Base-by-base conservation (phyloP, 2,329 filamentous ascomycete genomes). In the Aspergillus fructus region DNA sequence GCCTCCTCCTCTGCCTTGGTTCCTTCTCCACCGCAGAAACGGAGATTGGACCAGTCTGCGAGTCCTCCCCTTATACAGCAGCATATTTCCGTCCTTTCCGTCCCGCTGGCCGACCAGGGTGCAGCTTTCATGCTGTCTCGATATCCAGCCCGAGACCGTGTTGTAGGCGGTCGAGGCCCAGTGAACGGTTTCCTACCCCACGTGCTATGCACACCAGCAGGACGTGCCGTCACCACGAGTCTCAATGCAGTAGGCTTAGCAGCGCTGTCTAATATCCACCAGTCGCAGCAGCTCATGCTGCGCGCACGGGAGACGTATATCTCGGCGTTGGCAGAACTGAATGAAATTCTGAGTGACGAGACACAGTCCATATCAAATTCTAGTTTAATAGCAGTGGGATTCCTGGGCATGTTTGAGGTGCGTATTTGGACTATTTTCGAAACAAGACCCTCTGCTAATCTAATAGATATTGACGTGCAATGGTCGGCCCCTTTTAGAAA, bases 361-460 rank as follows among this genome's bases (percentile, higher is more conserved):
- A 12, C 24, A 13, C 41, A 34, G 30, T 53, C 55, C 5, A 58
- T 37, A 8, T 60, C 58, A 1, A 40, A 60, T 37, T 41, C 58
- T 45, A 60, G 51, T 6, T 33, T 60, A 3, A 42, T 46, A 6
- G 52, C 55, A 9, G 58, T 60, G 48, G n/a, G 48, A 4, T 54
- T 60, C 17, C 41, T 60, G 21, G 40, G 58, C 12, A 39, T 58
- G 42, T 58, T 49, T 30, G 55, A 60, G 51, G 58, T 55, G 19
- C 52, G 33, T 30, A 21, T 24, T 19, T 46, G 8, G 7, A 9
- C 17, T 7, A 5, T 39, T 5, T 4, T 13, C 7, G 46, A 4
- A 33, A 30, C 21, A 19, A 17, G 19, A 30, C 46, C 8, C 8
- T 9, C 34, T 53, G 13, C 40, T 53, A 21, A 30, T 30, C 5